Percentiles rank a stretch among this genome's conserved stretches.
phyloP scores from a whole-genome alignment of 2,329 filamentous ascomycete species.

The Fusarium fujikuroi region DNA sequence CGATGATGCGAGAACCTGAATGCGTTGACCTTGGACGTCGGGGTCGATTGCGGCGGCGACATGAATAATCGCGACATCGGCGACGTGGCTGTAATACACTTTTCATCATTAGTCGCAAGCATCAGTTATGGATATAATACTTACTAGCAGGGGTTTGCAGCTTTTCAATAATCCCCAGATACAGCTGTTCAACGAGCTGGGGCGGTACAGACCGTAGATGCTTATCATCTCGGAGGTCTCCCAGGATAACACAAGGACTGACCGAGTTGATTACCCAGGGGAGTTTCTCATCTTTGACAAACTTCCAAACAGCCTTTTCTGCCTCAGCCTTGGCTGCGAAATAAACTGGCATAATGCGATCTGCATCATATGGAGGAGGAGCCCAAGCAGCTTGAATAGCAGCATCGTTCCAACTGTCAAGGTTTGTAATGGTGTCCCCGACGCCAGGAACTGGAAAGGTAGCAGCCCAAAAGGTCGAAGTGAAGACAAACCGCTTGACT shows the following conservation, averaged over 20 bases:
- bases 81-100: conserved; percentile 35
- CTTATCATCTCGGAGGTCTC: conserved; percentile 17
- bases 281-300: conserved; percentile 15
- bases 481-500: conserved; percentile 31
- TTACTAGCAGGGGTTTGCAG: conserved; percentile 20
- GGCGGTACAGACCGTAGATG: conserved; percentile 35
- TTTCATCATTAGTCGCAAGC: not conserved
- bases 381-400: conserved; percentile 25
- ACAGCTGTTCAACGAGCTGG: conserved; percentile 28
- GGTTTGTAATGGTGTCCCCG: conserved; percentile 15
- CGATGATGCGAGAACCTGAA: conserved; percentile 22
- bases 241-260: conserved; percentile 31
- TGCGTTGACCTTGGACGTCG: conserved; percentile 1
- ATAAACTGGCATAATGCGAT: conserved; percentile 15
- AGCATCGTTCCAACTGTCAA: conserved; percentile 30
- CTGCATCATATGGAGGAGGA: conserved; percentile 17
- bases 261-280: conserved; percentile 34
- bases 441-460: conserved; percentile 2
- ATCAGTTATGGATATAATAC: not conserved
- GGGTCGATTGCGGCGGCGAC: conserved; percentile 26
- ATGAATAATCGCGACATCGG: conserved; percentile 24
- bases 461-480: conserved; percentile 33
- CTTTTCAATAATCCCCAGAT: conserved; percentile 10
- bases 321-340: conserved; percentile 22
- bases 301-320: conserved; percentile 35